Conservation (phyloP, 2,329 filamentous ascomycete genomes). For the Blastomyces emzantsi region DNA sequence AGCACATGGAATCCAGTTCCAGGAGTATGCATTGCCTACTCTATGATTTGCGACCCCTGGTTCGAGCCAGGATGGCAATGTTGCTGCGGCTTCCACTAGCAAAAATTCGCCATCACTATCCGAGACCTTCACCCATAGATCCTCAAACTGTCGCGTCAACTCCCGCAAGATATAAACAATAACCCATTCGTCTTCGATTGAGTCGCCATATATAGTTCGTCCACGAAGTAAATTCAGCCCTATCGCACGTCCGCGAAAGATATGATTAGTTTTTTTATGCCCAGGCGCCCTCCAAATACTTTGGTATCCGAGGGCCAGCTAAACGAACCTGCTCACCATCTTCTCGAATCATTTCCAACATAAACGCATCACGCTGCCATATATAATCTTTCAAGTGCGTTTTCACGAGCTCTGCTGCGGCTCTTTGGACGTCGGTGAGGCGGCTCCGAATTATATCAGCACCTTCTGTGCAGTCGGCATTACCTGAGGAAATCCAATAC, state of each 20-base stretch:
- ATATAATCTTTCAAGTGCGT: slow-evolving; percentile 74
- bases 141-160: slow-evolving; percentile 60
- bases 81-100: slow-evolving; percentile 83
- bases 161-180: slow-evolving; percentile 83
- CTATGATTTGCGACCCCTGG: slow-evolving; percentile 82
- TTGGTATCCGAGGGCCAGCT: slow-evolving; percentile 10
- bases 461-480: slow-evolving; percentile 46
- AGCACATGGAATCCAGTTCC: slow-evolving; percentile 6
- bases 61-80: slow-evolving; percentile 80
- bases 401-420: slow-evolving; percentile 54
- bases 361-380: slow-evolving; percentile 83
- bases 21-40: slow-evolving; percentile 29
- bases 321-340: slow-evolving; percentile 43
- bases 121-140: slow-evolving; percentile 71
- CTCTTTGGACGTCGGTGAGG: slow-evolving; percentile 64
- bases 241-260: slow-evolving; percentile 17
- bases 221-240: slow-evolving; percentile 58
- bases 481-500: slow-evolving; percentile 54
- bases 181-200: slow-evolving; percentile 95
- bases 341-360: slow-evolving; percentile 53
- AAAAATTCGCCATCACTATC: slow-evolving; percentile 95
- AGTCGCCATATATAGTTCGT: slow-evolving; percentile 80
- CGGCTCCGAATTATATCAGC: slow-evolving; percentile 46
- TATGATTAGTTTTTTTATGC: slow-evolving; percentile 15
- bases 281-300: slow-evolving; percentile 1